A percentile compares a stretch with the other conserved stretches of the same genome.
Evolutionary conservation across 345 rosid genomes (phyloP).

Genomic region (Salix koriyanagi): DNA sequence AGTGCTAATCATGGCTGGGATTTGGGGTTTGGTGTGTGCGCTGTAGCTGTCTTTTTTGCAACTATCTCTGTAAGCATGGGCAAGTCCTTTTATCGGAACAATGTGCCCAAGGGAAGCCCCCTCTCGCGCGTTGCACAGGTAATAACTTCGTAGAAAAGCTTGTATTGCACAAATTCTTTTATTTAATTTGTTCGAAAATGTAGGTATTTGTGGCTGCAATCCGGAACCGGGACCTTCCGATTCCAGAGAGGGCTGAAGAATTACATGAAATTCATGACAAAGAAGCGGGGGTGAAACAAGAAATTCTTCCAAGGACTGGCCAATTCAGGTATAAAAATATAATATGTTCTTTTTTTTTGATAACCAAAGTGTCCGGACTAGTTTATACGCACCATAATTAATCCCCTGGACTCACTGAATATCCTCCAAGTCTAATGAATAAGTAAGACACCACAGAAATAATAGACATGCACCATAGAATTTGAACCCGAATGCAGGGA

Average conservation of each 20-base stretch:
- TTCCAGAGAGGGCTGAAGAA: conserved; percentile 39
- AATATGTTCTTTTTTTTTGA: too few species aligned
- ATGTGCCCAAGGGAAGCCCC: conserved; percentile 48
- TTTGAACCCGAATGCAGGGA: too few species aligned
- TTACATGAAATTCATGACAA: conserved; percentile 45
- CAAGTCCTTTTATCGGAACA: conserved; percentile 44
- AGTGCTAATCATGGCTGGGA: conserved; percentile 51
- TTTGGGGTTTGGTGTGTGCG: conserved; percentile 40
- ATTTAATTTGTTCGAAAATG: neutral
- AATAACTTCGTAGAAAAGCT: neutral
- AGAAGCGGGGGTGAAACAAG: conserved; percentile 30
- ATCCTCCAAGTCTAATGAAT: fast-evolving
- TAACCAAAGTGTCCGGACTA: too few species aligned
- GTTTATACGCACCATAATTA: too few species aligned
- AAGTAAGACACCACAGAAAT: too few species aligned
- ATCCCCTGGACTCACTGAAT: fast-evolving
- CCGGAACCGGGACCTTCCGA: conserved; percentile 35
- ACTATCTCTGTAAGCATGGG: conserved; percentile 38
- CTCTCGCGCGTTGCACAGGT: conserved; percentile 47
- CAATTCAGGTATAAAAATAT: conserved; percentile 45
- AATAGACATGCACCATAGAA: fast-evolving
- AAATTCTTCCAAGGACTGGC: conserved; percentile 40
- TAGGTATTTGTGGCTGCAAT: conserved; percentile 49
- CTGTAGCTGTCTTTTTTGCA: conserved; percentile 29
- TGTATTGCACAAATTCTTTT: neutral